A percentile compares a stretch with the other conserved stretches of the same genome.
phyloP scores from a whole-genome alignment of 768 basidiomycete species.

The Mycena vulgaris region DNA sequence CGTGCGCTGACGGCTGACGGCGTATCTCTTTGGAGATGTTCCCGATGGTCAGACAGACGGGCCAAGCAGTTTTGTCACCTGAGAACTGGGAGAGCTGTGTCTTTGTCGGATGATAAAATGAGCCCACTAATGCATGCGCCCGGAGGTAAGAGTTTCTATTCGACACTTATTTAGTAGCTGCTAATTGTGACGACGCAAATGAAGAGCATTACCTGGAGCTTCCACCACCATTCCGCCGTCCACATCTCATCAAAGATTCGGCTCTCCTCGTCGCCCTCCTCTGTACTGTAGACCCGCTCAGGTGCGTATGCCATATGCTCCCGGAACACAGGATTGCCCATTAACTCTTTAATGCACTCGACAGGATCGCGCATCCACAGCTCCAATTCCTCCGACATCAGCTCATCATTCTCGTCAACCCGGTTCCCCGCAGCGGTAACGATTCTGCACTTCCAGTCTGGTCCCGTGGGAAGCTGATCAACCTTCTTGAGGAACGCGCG shows the following conservation, averaged over 20 bases:
- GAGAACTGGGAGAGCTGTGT: neutral
- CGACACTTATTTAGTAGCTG: neutral
- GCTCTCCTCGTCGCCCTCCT: neutral
- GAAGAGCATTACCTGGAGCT: constrained; percentile 43
- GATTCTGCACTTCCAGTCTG: constrained; percentile 41
- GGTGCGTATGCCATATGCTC: constrained; percentile 43
- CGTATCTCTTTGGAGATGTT: neutral
- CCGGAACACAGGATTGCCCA: constrained; percentile 36
- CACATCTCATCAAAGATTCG: constrained; percentile 43
- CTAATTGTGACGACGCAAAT: neutral
- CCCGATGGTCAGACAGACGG: neutral
- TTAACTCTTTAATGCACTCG: constrained; percentile 40
- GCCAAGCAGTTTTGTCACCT: neutral
- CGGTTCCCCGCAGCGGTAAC: constrained; percentile 39
- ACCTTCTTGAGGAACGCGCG: constrained; percentile 18
- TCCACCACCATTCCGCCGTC: constrained; percentile 21
- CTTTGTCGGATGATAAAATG: neutral
- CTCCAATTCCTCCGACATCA: constrained; percentile 21
- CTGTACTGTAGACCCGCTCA: constrained; percentile 34
- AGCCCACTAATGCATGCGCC: neutral
- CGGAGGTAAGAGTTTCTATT: neutral
- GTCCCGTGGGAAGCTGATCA: constrained; percentile 40
- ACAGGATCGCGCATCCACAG: constrained; percentile 32
- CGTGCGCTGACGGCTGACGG: neutral
- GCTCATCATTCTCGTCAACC: neutral